A percentile compares a stretch with the other conserved stretches of the same genome.
Conservation (phyloP, 2,329 filamentous ascomycete genomes). For the Paecilomyces niveus region DNA sequence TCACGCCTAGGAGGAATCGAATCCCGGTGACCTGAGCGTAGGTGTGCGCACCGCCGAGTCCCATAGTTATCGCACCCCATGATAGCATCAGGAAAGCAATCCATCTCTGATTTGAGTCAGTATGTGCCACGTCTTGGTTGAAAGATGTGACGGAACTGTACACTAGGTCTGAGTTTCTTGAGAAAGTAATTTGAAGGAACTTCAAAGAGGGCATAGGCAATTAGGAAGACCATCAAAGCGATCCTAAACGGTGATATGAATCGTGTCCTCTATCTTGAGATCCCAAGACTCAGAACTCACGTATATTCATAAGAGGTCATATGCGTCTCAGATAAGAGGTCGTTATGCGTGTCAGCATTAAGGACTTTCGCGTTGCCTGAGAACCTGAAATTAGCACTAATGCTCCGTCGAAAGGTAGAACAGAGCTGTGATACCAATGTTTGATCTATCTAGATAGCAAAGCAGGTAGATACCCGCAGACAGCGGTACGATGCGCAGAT, state of each 20-base stretch:
- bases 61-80: constrained; percentile 44
- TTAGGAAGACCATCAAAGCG: constrained; percentile 41
- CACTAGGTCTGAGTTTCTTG: constrained; percentile 41
- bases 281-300: constrained; percentile 16
- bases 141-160: constrained; percentile 8
- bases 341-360: constrained; percentile 53
- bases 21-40: constrained; percentile 39
- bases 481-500: constrained; percentile 57
- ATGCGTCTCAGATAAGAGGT: constrained; percentile 54
- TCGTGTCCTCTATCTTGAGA: neutral
- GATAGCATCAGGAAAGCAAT: constrained; percentile 45
- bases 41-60: constrained; percentile 38
- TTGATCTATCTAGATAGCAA: constrained; percentile 61
- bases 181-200: constrained; percentile 45
- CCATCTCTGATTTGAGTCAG: constrained; percentile 30
- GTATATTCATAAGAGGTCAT: constrained; percentile 59
- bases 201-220: constrained; percentile 45
- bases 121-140: neutral
- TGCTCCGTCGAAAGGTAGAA: neutral
- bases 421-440: constrained; percentile 47
- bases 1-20: constrained; percentile 44
- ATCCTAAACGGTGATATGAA: constrained; percentile 23
- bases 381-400: constrained; percentile 6
- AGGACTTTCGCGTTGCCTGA: constrained; percentile 57
- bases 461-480: constrained; percentile 60